Conservation (phyloP, 2,329 filamentous ascomycete species). For the Aspergillus calidoustus region DNA sequence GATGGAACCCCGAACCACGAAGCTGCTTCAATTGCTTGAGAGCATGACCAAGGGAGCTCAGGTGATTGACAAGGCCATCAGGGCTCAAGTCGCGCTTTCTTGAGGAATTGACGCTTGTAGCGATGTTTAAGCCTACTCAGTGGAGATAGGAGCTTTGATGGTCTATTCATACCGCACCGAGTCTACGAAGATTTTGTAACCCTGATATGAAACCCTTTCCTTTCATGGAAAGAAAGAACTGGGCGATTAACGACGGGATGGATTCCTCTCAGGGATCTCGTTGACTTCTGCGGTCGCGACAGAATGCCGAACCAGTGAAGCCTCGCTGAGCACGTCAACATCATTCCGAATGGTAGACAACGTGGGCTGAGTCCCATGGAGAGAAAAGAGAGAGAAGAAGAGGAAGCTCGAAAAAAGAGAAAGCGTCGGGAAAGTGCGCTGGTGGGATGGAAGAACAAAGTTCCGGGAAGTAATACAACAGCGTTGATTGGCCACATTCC, state of each 20-base stretch:
- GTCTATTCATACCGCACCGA: not conserved
- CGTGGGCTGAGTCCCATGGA: slow-evolving; percentile 47
- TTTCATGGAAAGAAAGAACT: slow-evolving; percentile 51
- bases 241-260: slow-evolving; percentile 56
- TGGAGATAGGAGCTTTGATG: not conserved
- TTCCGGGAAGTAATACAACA: slow-evolving; percentile 42
- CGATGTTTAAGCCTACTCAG: not conserved
- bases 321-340: slow-evolving; percentile 41
- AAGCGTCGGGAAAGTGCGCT: slow-evolving; percentile 27
- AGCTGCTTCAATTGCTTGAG: not conserved
- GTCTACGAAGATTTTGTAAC: slow-evolving; percentile 39
- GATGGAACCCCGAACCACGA: not conserved
- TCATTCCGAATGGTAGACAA: slow-evolving; percentile 46
- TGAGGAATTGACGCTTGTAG: not conserved
- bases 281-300: slow-evolving; percentile 47
- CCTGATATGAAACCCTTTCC: slow-evolving; percentile 56
- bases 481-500: slow-evolving; percentile 38
- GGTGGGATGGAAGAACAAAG: slow-evolving; percentile 39
- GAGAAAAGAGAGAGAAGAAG: slow-evolving; percentile 27
- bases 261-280: slow-evolving; percentile 44
- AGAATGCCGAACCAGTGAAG: slow-evolving; percentile 52
- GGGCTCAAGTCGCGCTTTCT: not conserved
- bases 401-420: slow-evolving; percentile 16
- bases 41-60: not conserved
- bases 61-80: not conserved